Conservation (phyloP, 495 filamentous ascomycete species). For the Penicillium pancosmium region DNA sequence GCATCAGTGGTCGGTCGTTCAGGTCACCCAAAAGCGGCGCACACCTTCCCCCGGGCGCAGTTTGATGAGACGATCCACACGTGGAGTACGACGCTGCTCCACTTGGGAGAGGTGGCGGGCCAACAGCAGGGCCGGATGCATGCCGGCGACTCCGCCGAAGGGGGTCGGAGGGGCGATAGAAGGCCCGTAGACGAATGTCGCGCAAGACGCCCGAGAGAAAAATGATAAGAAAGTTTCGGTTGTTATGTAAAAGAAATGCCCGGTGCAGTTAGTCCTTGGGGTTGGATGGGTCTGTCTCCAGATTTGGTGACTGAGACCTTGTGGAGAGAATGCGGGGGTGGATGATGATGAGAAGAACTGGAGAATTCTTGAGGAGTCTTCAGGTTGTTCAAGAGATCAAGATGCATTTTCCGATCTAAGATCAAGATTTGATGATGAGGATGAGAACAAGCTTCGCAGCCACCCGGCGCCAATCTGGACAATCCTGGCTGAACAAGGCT, state of each 20-base stretch:
- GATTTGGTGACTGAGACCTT: background rate
- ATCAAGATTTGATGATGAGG: background rate
- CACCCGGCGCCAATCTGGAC: background rate
- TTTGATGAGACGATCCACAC: constrained; percentile 20
- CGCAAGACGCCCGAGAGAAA: constrained; percentile 5
- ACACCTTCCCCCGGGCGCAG: constrained; percentile 1
- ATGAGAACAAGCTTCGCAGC: constrained; percentile 2
- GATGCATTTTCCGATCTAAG: background rate
- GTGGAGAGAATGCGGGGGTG: constrained; percentile 5
- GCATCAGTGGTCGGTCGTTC: constrained; percentile 1
- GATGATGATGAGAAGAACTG: background rate
- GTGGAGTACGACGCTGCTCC: constrained; percentile 37
- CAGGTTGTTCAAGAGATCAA: background rate
- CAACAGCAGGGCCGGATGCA: constrained; percentile 26
- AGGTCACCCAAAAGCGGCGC: constrained; percentile 1
- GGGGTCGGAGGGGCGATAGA: constrained; percentile 1
- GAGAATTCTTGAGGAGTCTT: background rate
- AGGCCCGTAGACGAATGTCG: constrained; percentile 3
- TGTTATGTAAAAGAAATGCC: constrained; percentile 34
- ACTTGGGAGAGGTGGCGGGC: constrained; percentile 20
- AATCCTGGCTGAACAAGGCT: background rate
- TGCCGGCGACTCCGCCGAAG: constrained; percentile 1
- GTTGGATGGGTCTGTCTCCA: background rate
- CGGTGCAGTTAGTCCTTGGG: constrained; percentile 7
- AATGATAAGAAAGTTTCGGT: constrained; percentile 29